Conservation (phyloP, 2,329 filamentous ascomycete genomes). For the Xylaria sp. region DNA sequence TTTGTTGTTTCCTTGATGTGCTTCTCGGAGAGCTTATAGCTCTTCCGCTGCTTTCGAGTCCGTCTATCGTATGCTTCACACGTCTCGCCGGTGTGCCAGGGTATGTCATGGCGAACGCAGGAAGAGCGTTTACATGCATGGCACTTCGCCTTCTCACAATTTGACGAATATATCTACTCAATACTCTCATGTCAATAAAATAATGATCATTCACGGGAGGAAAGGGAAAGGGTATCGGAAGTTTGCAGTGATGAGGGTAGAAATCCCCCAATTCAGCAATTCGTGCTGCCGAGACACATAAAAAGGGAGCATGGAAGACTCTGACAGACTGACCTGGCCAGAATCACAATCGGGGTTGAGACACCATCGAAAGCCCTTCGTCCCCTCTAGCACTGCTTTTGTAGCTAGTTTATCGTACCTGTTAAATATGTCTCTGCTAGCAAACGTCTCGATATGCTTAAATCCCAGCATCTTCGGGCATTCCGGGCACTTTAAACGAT, state of each 20-base stretch:
- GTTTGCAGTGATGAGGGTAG: too few species aligned
- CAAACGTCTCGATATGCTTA: slow-evolving; percentile 49
- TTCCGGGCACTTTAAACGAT: slow-evolving; percentile 52
- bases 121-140: slow-evolving; percentile 48
- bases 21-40: slow-evolving; percentile 52
- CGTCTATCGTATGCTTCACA: slow-evolving; percentile 53
- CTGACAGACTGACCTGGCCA: slow-evolving; percentile 45
- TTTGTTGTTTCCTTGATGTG: slow-evolving; percentile 50
- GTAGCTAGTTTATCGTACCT: slow-evolving; percentile 52
- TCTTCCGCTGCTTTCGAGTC: slow-evolving; percentile 45
- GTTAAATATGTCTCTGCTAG: slow-evolving; percentile 45
- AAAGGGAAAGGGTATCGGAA: too few species aligned
- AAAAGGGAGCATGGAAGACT: too few species aligned
- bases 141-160: slow-evolving; percentile 51
- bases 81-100: slow-evolving; percentile 54
- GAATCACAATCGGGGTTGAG: slow-evolving; percentile 52
- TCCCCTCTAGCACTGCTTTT: slow-evolving; percentile 47
- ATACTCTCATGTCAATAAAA: too few species aligned
- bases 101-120: slow-evolving; percentile 52
- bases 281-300: too few species aligned
- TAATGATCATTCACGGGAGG: too few species aligned
- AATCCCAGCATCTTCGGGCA: slow-evolving; percentile 49
- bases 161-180: slow-evolving; percentile 45
- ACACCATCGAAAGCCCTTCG: slow-evolving; percentile 54
- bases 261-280: too few species aligned